A percentile compares a stretch with the other conserved stretches of the same genome.
phyloP scores from a whole-genome alignment of 2,329 filamentous ascomycete species.

The Monosporascus sp. region DNA sequence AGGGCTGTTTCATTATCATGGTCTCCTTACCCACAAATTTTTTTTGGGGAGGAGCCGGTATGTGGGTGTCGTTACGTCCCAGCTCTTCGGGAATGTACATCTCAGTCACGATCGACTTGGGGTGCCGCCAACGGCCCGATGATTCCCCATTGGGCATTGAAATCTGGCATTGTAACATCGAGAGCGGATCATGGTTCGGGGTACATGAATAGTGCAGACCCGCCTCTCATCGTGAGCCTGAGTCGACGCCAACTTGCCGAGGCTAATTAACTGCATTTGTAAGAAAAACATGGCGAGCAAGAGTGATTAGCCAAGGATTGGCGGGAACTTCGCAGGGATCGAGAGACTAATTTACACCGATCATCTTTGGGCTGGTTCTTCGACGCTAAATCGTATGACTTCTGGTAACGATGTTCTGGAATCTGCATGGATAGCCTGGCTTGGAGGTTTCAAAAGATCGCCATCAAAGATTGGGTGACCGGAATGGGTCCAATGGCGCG shows the following conservation, averaged over 20 bases:
- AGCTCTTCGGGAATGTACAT: constrained; percentile 1
- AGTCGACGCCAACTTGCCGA: not conserved
- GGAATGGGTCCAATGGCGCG: too few relatives aligned
- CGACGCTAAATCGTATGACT: not conserved
- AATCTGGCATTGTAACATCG: not conserved
- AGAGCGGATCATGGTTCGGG: not conserved
- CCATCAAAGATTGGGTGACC: too few relatives aligned
- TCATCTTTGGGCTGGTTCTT: not conserved
- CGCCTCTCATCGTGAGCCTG: too few relatives aligned
- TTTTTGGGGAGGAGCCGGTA: not conserved
- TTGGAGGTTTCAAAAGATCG: too few relatives aligned
- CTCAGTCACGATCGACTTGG: not conserved
- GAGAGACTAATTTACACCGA: not conserved
- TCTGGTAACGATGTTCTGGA: not conserved
- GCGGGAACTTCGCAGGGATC: too few relatives aligned
- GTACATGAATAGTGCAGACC: too few relatives aligned
- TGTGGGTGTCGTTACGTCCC: not conserved
- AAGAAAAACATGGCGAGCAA: too few relatives aligned
- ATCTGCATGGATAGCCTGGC: too few relatives aligned
- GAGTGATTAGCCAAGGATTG: too few relatives aligned
- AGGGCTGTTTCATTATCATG: too few relatives aligned
- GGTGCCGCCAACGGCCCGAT: not conserved
- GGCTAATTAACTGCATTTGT: not conserved
- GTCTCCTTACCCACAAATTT: too few relatives aligned
- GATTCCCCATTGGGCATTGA: not conserved